Evolutionary conservation across 768 basidiomycete genomes (phyloP).

Genomic region (Neoboletus brunneissimus): DNA sequence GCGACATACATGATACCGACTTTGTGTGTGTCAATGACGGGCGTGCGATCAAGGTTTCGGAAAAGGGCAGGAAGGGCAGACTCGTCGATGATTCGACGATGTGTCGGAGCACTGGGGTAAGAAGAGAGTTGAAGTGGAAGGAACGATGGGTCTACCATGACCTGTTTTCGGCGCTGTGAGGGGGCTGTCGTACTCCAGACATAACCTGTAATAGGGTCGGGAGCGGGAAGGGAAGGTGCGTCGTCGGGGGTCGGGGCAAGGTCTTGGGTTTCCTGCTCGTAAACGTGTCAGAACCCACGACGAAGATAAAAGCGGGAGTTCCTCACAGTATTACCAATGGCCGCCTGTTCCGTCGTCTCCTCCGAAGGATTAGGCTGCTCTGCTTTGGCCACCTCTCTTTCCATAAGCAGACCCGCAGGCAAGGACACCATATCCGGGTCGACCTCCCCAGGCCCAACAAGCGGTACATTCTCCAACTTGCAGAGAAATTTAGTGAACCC

Average conservation of each 20-base stretch:
- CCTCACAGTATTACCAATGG: constrained; percentile 10
- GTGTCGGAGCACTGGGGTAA: constrained; percentile 46
- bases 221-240: constrained; percentile 36
- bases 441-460: constrained; percentile 81
- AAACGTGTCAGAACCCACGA: constrained; percentile 5
- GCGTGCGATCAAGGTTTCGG: constrained; percentile 72
- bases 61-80: constrained; percentile 58
- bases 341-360: constrained; percentile 7
- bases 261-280: constrained; percentile 23
- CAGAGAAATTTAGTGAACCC: constrained; percentile 85
- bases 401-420: constrained; percentile 71
- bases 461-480: constrained; percentile 83
- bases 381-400: constrained; percentile 45
- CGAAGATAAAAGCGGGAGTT: not conserved
- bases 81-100: constrained; percentile 50
- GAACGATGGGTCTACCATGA: constrained; percentile 80
- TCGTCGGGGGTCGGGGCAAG: constrained; percentile 6
- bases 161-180: constrained; percentile 85
- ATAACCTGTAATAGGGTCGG: constrained; percentile 78
- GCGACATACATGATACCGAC: constrained; percentile 96
- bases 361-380: constrained; percentile 29
- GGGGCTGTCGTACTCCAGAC: constrained; percentile 87
- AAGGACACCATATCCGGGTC: constrained; percentile 73
- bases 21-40: constrained; percentile 96
- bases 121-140: constrained; percentile 84